Conservation (phyloP, 176 grass and related monocot species). For the Oryza longistaminata region DNA sequence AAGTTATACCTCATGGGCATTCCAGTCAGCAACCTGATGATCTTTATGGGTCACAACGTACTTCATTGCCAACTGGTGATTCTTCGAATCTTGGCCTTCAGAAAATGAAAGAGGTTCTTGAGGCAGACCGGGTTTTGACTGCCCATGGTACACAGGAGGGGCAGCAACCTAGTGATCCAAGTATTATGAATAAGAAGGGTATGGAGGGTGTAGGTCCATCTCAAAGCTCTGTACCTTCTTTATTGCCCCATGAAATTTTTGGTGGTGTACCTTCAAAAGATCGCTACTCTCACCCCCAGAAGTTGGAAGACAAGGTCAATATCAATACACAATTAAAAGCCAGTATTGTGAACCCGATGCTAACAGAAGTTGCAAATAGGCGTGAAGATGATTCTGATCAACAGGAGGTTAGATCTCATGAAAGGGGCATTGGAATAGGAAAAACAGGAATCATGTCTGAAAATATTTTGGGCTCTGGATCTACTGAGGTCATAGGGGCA, state of each 20-base stretch:
- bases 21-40: conserved; percentile 54
- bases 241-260: conserved; percentile 52
- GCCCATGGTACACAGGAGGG: conserved; percentile 32
- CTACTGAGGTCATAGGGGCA: neutral
- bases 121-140: conserved; percentile 50
- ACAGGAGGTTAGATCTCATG: conserved; percentile 10
- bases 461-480: conserved; percentile 34
- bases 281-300: conserved; percentile 24
- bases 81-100: conserved; percentile 47
- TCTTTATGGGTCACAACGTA: conserved; percentile 47
- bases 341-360: conserved; percentile 21
- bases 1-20: conserved; percentile 48
- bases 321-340: conserved; percentile 17
- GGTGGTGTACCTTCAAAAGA: conserved; percentile 50
- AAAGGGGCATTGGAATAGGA: conserved; percentile 14
- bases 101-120: conserved; percentile 57
- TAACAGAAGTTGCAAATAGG: conserved; percentile 29
- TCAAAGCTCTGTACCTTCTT: conserved; percentile 38
- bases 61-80: conserved; percentile 46
- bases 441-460: conserved; percentile 20
- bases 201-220: conserved; percentile 37
- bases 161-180: conserved; percentile 45
- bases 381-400: neutral
- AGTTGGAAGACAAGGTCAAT: conserved; percentile 36
- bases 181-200: conserved; percentile 43